Evolutionary conservation across 345 rosid species (phyloP), one percentile per base, ranked within the genome.

Genomic region (Xanthoceras sorbifolium): DNA sequence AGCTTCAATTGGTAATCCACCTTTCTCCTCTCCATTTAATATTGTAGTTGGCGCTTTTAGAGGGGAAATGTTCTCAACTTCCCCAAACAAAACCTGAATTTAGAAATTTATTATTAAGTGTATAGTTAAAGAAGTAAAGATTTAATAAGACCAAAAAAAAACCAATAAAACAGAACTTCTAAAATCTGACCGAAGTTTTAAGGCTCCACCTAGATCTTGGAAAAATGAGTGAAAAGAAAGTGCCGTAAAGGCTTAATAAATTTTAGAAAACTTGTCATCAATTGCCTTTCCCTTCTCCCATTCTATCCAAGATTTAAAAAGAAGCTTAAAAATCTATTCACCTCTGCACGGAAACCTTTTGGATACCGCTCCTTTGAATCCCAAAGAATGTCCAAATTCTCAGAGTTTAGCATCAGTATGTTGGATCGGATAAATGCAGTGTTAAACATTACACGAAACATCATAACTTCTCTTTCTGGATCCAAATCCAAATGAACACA

Each of bases 371-470:
- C 97, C 85, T 93, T 96, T 66, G 97, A 91, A 81, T 84, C 94
- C 99, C 99, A 96, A 71, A 92, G 98, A 84, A 93, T 92, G 80
- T 96, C 99, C 88, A 96, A 87, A 84, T 96, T 93, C 72, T 96
- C 99, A 38, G 98, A 78, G 82, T 91, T 93, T 80, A 96, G 90
- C 82, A 96, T 93, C 87, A 96, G 76, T 87, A 96, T 96, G 87
- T 96, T 93, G 81, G 99, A 96, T 75, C 99, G 89, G 82, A 96
- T 96, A 84, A 96, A 96, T 50, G 98, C 94, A 72, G 98, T 96
- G 84, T 90, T 93, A 84, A 96, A 96, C 99, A 96, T 90, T 77
- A 93, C 84, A 20, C 99, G 97, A 67, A 96, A 96, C 94, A 96
- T 96, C 99, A 96, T 96, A 77, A 93, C 92, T 84, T 93, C 99